Conservation (phyloP, 352 stramenopile species). For the Pythium vanterpoolii region DNA sequence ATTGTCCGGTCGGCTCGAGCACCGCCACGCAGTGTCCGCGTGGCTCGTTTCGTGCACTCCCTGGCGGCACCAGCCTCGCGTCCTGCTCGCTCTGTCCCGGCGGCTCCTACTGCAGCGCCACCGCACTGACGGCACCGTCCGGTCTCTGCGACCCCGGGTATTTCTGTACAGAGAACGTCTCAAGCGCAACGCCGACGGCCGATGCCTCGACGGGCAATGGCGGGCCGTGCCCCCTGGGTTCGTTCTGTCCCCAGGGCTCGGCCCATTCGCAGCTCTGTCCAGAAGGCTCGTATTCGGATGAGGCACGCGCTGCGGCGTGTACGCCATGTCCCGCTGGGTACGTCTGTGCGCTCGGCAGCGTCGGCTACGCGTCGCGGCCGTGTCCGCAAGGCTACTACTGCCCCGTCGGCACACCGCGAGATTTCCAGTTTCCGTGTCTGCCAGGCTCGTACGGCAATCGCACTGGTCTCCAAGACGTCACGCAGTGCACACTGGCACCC, state of each 20-base stretch:
- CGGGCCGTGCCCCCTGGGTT: slow-evolving; percentile 57
- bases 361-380: slow-evolving; percentile 35
- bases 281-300: slow-evolving; percentile 58
- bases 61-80: slow-evolving; percentile 42
- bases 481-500: slow-evolving; percentile 64
- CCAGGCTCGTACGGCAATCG: slow-evolving; percentile 72
- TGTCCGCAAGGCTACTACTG: slow-evolving; percentile 87
- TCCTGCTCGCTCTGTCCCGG: slow-evolving; percentile 72
- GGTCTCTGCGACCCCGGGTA: slow-evolving; percentile 73
- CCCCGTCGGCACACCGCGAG: slow-evolving; percentile 47
- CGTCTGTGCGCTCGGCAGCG: slow-evolving; percentile 36
- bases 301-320: slow-evolving; percentile 25
- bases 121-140: slow-evolving; percentile 41
- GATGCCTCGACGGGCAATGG: slow-evolving; percentile 1
- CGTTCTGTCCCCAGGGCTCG: slow-evolving; percentile 77
- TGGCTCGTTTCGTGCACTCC: slow-evolving; percentile 49
- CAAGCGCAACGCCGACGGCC: slow-evolving; percentile 31
- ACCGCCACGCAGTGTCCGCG: slow-evolving; percentile 51
- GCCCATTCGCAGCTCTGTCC: slow-evolving; percentile 56
- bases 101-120: slow-evolving; percentile 48
- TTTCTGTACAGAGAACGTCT: slow-evolving; percentile 68
- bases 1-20: slow-evolving; percentile 64
- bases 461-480: slow-evolving; percentile 34
- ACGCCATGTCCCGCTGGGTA: slow-evolving; percentile 33
- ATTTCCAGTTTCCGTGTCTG: slow-evolving; percentile 65